A percentile compares a stretch with the other conserved stretches of the same genome.
These are phyloP conservation scores for Mycena chlorophos DNA, from an alignment of 768 basidiomycete species.

Conservation along the genomic window DNA sequence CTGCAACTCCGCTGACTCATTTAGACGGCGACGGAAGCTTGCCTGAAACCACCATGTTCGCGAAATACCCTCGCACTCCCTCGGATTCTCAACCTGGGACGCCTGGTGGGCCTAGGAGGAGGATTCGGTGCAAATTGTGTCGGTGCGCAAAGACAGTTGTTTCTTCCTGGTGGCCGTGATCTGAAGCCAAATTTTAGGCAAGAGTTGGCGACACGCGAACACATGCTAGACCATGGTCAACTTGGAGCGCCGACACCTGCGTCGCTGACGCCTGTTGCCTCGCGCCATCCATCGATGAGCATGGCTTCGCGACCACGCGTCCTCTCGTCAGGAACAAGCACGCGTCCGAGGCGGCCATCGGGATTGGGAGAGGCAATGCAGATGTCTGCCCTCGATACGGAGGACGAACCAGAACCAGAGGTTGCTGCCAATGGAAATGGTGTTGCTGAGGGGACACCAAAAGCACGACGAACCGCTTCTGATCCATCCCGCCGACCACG, in stretches of 20 bases:
- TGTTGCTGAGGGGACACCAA: neutral
- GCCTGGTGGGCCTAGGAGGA: slow-evolving; percentile 50
- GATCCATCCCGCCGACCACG: slow-evolving; percentile 20
- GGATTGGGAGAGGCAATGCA: slow-evolving; percentile 36
- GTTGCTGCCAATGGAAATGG: neutral
- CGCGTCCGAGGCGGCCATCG: slow-evolving; percentile 36
- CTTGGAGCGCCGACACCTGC: slow-evolving; percentile 68
- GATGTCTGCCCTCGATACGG: slow-evolving; percentile 40
- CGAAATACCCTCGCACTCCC: slow-evolving; percentile 67
- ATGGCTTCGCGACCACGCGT: slow-evolving; percentile 26
- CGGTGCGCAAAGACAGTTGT: slow-evolving; percentile 44
- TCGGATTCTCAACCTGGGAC: slow-evolving; percentile 61
- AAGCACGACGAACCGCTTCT: slow-evolving; percentile 2
- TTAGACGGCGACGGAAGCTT: slow-evolving; percentile 73
- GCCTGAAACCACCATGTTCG: slow-evolving; percentile 72
- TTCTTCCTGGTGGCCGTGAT: neutral
- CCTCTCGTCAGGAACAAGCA: slow-evolving; percentile 17
- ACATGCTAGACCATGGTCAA: slow-evolving; percentile 91
- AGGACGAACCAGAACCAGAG: slow-evolving; percentile 16
- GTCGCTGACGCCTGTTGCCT: slow-evolving; percentile 45
- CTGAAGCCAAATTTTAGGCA: slow-evolving; percentile 57
- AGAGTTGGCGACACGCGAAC: slow-evolving; percentile 86
- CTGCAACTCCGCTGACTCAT: neutral
- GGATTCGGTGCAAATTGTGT: slow-evolving; percentile 93
- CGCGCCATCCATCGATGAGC: slow-evolving; percentile 36